Percentiles rank a stretch among this genome's conserved stretches.
These are phyloP conservation scores for Orbilia javanica DNA, from an alignment of 2,329 filamentous ascomycete species.

Conservation along the genomic window DNA sequence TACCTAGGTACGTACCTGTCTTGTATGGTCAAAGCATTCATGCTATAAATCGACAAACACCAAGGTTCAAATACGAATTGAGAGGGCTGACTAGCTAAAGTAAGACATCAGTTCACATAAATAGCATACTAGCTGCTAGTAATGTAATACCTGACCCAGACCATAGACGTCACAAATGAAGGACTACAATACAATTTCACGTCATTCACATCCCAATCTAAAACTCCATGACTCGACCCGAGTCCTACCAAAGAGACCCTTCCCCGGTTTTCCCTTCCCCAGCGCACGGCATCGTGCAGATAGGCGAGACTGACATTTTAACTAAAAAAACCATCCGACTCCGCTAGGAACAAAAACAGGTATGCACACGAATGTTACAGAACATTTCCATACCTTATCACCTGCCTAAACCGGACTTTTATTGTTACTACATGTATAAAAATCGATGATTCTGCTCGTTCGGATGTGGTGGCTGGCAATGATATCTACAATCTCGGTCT, in stretches of 20 bases:
- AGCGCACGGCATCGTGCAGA: constrained; percentile 14
- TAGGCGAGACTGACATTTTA: constrained; percentile 13
- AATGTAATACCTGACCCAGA: not conserved
- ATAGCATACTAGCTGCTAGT: not conserved
- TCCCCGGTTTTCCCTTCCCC: not conserved
- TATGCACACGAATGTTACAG: not conserved
- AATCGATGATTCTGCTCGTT: not conserved
- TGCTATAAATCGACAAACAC: not conserved
- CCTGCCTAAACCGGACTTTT: constrained; percentile 9
- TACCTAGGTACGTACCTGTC: not conserved
- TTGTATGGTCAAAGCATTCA: not conserved
- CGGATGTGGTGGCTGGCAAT: too few species aligned
- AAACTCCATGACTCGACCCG: constrained; percentile 1
- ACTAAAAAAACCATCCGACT: not conserved
- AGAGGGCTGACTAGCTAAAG: not conserved
- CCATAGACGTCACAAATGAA: not conserved
- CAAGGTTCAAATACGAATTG: not conserved
- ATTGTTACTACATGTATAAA: not conserved
- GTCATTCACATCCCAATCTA: not conserved
- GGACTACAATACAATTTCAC: not conserved
- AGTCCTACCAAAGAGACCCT: not conserved
- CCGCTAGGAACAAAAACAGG: constrained; percentile 1
- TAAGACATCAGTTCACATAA: not conserved
- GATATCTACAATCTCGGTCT: not conserved
- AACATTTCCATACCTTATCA: not conserved